Percentiles rank a stretch among this genome's conserved stretches.
These are phyloP conservation scores for Musa itinerans DNA, from an alignment of 176 grass and related monocot genomes.

Conservation along the genomic window DNA sequence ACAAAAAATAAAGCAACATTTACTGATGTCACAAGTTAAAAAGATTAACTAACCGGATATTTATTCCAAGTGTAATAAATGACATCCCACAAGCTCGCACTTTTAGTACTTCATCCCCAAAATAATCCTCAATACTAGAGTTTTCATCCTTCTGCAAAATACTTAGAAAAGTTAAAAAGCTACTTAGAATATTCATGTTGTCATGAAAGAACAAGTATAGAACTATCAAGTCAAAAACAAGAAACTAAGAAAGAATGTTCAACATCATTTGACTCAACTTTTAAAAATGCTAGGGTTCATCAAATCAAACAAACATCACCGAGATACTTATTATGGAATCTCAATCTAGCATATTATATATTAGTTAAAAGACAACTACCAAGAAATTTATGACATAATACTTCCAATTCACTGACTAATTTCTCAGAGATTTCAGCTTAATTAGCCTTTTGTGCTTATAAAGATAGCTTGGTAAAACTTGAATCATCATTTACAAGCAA, in stretches of 20 bases:
- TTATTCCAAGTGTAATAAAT: slow-evolving; percentile 81
- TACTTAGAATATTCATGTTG: not conserved
- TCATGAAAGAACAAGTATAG: not conserved
- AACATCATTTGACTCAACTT: not conserved
- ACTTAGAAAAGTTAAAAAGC: slow-evolving; percentile 14
- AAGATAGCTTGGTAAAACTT: not conserved
- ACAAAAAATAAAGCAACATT: slow-evolving; percentile 11
- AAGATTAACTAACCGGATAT: slow-evolving; percentile 61
- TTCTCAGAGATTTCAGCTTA: not conserved
- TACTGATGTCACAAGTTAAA: slow-evolving; percentile 3
- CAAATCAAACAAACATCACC: not conserved
- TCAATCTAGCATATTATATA: not conserved
- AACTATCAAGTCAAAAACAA: not conserved
- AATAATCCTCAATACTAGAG: slow-evolving; percentile 38
- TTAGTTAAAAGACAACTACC: not conserved
- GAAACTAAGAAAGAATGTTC: not conserved
- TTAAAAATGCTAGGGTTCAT: not conserved
- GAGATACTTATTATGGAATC: not conserved
- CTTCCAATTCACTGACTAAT: not conserved
- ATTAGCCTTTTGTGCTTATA: not conserved
- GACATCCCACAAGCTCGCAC: slow-evolving; percentile 85
- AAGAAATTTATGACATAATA: not conserved
- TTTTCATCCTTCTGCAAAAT: slow-evolving; percentile 41
- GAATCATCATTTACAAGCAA: not conserved
- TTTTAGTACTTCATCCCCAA: slow-evolving; percentile 81